Percentiles rank a stretch among this genome's conserved stretches.
Evolutionary conservation across 805 yeast species (phyloP).

Genomic region (Teunomyces aglyptinius): DNA sequence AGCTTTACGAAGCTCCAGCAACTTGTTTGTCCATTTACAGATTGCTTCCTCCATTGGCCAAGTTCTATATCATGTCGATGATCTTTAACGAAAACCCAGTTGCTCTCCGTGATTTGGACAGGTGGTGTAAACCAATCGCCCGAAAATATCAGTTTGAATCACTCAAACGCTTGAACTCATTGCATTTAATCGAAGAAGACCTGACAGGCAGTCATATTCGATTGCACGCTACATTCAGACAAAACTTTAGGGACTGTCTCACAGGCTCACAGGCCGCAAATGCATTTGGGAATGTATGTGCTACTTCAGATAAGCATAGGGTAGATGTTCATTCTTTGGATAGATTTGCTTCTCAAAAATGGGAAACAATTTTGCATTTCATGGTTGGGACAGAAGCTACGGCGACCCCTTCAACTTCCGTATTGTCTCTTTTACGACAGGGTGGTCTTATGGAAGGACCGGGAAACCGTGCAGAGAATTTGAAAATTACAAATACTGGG

Average conservation of each 20-base stretch:
- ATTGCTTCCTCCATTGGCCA: slow-evolving; percentile 83
- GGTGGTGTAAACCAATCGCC: slow-evolving; percentile 69
- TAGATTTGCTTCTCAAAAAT: slow-evolving; percentile 75
- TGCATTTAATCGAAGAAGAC: slow-evolving; percentile 72
- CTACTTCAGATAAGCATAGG: slow-evolving; percentile 50
- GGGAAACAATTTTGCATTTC: slow-evolving; percentile 95
- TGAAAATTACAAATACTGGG: slow-evolving; percentile 84
- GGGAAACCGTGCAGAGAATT: slow-evolving; percentile 30
- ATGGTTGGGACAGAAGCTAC: slow-evolving; percentile 92
- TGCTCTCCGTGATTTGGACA: slow-evolving; percentile 62
- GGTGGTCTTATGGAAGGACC: slow-evolving; percentile 84
- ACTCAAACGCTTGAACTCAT: slow-evolving; percentile 66
- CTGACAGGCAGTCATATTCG: slow-evolving; percentile 46
- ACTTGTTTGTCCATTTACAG: slow-evolving; percentile 93
- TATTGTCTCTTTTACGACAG: slow-evolving; percentile 68
- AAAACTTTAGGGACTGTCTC: slow-evolving; percentile 75
- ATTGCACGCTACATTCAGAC: slow-evolving; percentile 70
- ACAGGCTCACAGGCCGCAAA: slow-evolving; percentile 70
- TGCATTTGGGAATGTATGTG: slow-evolving; percentile 75
- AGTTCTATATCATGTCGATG: slow-evolving; percentile 83
- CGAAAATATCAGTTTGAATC: slow-evolving; percentile 69
- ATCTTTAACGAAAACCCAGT: slow-evolving; percentile 77
- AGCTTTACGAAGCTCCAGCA: slow-evolving; percentile 81
- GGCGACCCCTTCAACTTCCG: slow-evolving; percentile 75
- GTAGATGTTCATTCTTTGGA: slow-evolving; percentile 70